Evolutionary conservation across 257 asterid genomes (phyloP).

Genomic region (Jacaranda mimosifolia): DNA sequence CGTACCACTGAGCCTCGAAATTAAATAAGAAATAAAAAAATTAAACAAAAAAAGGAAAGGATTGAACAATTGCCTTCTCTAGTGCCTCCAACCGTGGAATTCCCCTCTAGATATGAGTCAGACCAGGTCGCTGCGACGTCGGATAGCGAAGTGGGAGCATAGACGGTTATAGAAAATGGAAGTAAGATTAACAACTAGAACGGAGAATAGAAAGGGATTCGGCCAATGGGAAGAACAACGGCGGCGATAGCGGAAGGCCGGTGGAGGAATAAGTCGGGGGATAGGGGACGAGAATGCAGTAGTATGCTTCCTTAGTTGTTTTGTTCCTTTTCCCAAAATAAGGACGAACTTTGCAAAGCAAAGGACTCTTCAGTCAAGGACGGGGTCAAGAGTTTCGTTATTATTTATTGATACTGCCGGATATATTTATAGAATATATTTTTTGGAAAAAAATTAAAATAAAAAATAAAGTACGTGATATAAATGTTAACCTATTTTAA

Average conservation of each 20-base stretch:
- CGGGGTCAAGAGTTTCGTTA: background rate
- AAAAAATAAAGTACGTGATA: background rate
- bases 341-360: slow-evolving; percentile 7
- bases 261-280: slow-evolving; percentile 29
- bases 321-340: background rate
- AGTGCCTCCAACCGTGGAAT: slow-evolving; percentile 14
- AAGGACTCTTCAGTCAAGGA: background rate
- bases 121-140: slow-evolving; percentile 12
- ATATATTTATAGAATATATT: background rate
- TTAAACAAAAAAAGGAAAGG: background rate
- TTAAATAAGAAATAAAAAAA: background rate
- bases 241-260: slow-evolving; percentile 6
- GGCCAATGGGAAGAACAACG: slow-evolving; percentile 12
- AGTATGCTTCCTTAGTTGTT: background rate
- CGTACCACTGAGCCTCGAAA: background rate
- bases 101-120: background rate
- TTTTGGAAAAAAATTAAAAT: background rate
- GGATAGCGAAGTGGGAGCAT: background rate
- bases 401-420: background rate
- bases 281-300: slow-evolving; percentile 18
- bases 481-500: too few relatives aligned
- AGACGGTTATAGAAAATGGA: background rate
- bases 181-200: background rate
- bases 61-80: slow-evolving; percentile 20
- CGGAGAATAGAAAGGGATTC: background rate